phyloP scores from a whole-genome alignment of 305 asterid genomes.

The Solanum aculeatissimum region DNA sequence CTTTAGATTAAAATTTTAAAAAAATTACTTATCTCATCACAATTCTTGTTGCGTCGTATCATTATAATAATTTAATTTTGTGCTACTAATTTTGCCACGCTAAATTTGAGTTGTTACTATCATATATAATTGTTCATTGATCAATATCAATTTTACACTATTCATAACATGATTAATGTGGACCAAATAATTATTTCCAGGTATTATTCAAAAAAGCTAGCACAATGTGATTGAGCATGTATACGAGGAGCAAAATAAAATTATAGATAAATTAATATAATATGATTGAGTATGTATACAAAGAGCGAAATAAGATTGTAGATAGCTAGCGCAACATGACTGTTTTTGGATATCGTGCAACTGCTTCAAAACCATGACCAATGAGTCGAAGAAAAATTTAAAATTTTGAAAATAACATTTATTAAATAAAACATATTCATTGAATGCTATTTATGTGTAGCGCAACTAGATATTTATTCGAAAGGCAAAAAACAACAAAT shows the following conservation, averaged over 20 bases:
- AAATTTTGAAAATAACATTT: too few relatives aligned
- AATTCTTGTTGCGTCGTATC: fast-evolving
- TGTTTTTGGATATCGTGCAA: neutral
- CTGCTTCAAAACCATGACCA: neutral
- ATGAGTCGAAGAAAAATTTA: too few relatives aligned
- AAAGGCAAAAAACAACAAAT: neutral
- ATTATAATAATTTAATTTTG: neutral
- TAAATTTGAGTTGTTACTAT: neutral
- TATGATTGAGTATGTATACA: too few relatives aligned
- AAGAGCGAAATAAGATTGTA: too few relatives aligned
- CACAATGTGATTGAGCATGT: too few relatives aligned
- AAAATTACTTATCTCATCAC: neutral
- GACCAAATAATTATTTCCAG: neutral
- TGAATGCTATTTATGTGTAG: too few relatives aligned
- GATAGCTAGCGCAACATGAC: too few relatives aligned
- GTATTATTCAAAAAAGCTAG: neutral
- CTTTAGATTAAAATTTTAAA: fast-evolving
- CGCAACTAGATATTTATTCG: neutral
- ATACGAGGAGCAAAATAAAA: too few relatives aligned
- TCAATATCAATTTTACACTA: neutral
- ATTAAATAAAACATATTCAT: too few relatives aligned
- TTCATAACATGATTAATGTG: neutral
- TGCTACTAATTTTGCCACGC: neutral
- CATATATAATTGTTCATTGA: neutral
- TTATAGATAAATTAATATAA: too few relatives aligned